A percentile compares a stretch with the other conserved stretches of the same genome.
phyloP scores from a whole-genome alignment of 257 asterid genomes.

The Solanum chilense region DNA sequence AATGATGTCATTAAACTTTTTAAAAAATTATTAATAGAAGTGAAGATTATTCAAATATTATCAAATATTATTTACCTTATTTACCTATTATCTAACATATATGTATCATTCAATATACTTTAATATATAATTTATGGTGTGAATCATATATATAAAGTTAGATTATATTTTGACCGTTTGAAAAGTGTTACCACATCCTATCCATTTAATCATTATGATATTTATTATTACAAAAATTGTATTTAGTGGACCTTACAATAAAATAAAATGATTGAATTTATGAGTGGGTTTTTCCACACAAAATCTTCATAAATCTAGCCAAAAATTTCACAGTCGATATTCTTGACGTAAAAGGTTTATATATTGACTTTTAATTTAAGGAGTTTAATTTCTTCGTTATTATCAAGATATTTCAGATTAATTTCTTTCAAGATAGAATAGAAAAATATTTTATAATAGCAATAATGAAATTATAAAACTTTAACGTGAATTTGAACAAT shows the following conservation, averaged over 20 bases:
- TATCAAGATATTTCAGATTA: neutral
- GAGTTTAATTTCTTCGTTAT: neutral
- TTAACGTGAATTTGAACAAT: too few species aligned
- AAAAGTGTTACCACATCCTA: neutral
- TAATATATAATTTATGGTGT: neutral
- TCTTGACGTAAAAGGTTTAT: neutral
- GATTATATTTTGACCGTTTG: neutral
- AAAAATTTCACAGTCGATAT: neutral
- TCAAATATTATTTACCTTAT: neutral
- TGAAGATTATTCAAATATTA: neutral
- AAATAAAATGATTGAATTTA: neutral
- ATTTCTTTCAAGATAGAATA: neutral
- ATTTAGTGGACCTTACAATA: neutral
- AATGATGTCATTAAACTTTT: neutral
- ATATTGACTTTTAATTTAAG: neutral
- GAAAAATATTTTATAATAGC: accelerated
- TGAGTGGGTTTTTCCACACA: neutral
- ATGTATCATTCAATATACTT: neutral
- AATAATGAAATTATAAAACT: too few species aligned
- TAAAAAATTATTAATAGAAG: neutral
- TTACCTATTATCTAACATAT: neutral
- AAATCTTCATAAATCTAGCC: neutral
- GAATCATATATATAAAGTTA: neutral
- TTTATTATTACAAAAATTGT: neutral
- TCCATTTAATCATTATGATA: neutral